Conservation (phyloP, 106 monocot species). For the Acorus calamus region DNA sequence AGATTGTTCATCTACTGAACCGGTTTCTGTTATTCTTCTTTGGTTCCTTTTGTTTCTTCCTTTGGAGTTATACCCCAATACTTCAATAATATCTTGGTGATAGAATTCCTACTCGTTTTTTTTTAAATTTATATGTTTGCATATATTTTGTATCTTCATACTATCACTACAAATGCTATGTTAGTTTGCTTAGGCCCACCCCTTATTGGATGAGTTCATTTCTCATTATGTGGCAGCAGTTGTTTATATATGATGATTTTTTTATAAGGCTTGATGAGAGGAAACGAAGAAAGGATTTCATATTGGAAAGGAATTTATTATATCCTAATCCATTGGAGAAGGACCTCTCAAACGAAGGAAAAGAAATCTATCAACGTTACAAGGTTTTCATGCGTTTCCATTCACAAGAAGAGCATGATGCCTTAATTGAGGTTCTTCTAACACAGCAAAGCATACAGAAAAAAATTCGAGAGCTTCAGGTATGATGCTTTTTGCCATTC, state of each 20-base stretch:
- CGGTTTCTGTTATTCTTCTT: too few species aligned
- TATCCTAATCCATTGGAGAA: slow-evolving; percentile 81
- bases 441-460: slow-evolving; percentile 73
- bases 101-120: too few species aligned
- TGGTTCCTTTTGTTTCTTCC: too few species aligned
- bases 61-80: too few species aligned
- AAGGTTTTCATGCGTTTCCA: slow-evolving; percentile 96
- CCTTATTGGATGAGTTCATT: not conserved
- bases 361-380: slow-evolving; percentile 65
- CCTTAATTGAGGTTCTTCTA: slow-evolving; percentile 42
- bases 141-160: not conserved
- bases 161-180: too few species aligned
- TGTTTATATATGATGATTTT: not conserved
- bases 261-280: slow-evolving; percentile 82
- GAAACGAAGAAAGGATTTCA: slow-evolving; percentile 85
- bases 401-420: slow-evolving; percentile 66
- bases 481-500: slow-evolving; percentile 4
- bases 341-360: slow-evolving; percentile 74
- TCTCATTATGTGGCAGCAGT: not conserved
- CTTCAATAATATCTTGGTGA: too few species aligned
- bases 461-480: slow-evolving; percentile 95
- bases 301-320: slow-evolving; percentile 91
- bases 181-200: too few species aligned
- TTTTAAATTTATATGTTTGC: not conserved
- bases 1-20: too few species aligned